These are phyloP conservation scores for Micromonas pusilla DNA, from an alignment of 139 green algal species.

Conservation along the genomic window DNA sequence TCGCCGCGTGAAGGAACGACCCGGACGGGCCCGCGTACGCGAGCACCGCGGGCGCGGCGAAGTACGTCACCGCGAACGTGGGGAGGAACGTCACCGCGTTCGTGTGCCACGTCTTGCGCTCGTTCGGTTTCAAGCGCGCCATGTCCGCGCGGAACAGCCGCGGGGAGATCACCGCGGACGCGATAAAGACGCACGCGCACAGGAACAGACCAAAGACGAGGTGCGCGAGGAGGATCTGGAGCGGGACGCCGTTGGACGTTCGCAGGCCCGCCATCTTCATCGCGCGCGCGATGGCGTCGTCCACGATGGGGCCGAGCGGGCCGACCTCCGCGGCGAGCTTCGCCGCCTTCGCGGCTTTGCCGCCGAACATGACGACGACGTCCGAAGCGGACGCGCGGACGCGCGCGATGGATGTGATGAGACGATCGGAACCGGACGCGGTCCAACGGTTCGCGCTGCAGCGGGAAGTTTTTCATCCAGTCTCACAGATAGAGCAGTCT, in stretches of 20 bases:
- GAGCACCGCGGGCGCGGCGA: conserved; percentile 6
- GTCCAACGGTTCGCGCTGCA: no score
- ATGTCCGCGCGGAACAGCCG: background rate
- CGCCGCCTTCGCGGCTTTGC: background rate
- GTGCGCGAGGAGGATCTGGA: background rate
- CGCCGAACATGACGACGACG: no score
- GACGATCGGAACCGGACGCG: no score
- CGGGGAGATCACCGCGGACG: background rate
- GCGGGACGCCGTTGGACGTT: background rate
- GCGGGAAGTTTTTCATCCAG: no score
- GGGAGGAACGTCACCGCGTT: conserved; percentile 11
- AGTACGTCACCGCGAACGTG: background rate
- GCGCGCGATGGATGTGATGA: no score
- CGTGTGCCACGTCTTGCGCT: conserved; percentile 14
- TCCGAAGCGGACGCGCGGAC: no score
- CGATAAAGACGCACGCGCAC: background rate
- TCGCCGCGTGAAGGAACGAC: background rate
- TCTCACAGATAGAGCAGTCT: no score
- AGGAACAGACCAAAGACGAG: background rate
- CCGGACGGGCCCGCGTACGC: background rate
- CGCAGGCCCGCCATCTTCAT: background rate
- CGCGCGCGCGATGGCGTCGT: background rate
- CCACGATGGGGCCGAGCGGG: background rate
- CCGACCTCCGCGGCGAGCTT: background rate
- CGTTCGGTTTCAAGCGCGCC: background rate